Percentiles rank a stretch among this genome's conserved stretches.
Evolutionary conservation across 305 asterid species (phyloP).

Genomic region (Rubia peregrina): DNA sequence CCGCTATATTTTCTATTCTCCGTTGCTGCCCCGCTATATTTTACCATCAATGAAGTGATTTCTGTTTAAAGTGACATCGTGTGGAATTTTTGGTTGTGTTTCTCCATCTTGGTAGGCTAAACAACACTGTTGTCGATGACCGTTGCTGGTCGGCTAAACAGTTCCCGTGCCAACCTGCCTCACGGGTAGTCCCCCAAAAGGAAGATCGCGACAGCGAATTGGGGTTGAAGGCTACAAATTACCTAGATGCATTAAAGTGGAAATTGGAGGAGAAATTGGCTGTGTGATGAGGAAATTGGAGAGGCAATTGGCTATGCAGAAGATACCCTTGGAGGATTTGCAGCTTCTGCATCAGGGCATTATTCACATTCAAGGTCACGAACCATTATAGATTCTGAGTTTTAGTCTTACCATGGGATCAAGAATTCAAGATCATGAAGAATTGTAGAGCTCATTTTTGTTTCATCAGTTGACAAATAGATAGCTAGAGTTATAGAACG

Average conservation of each 20-base stretch:
- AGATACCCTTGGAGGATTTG: slow-evolving; percentile 25
- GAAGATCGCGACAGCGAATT: slow-evolving; percentile 21
- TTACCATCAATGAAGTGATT: background rate
- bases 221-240: slow-evolving; percentile 19
- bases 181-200: slow-evolving; percentile 11
- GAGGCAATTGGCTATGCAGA: background rate
- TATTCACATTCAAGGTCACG: slow-evolving; percentile 26
- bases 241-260: slow-evolving; percentile 11
- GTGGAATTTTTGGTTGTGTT: background rate
- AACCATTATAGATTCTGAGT: background rate
- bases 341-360: slow-evolving; percentile 27
- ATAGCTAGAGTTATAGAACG: no score
- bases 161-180: slow-evolving; percentile 15
- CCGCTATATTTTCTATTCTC: background rate
- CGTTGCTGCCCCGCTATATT: background rate
- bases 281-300: background rate
- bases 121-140: slow-evolving; percentile 19
- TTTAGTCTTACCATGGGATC: background rate
- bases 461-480: no score
- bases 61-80: no score
- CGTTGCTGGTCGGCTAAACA: slow-evolving; percentile 31
- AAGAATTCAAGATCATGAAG: background rate
- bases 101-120: slow-evolving; percentile 28
- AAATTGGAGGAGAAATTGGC: no score
- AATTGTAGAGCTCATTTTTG: background rate